Evolutionary conservation across 441 rosid genomes (phyloP), one percentile per base, ranked within the genome.

Genomic region (Gossypium gossypioides): DNA sequence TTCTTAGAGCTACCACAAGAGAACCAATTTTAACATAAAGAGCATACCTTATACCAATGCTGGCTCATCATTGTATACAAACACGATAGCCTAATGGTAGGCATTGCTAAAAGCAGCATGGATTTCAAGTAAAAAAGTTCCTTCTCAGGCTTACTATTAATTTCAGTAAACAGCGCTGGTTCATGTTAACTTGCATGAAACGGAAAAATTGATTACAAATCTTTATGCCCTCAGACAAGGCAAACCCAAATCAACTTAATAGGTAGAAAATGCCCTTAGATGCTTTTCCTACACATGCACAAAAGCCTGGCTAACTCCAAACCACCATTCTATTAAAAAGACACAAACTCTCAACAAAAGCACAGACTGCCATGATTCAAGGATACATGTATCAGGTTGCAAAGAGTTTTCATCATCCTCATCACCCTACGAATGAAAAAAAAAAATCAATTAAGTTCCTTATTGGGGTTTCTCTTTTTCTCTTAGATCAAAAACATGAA

Each of bases 361-460:
- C 19, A 69, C 58, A 51, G 59, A 21, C 27, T 25, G 6, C 37
- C 25, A 44, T 15, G 8, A 72, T 10, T 32, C 3, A 84, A 88
- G 96, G 99, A 95, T 92, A 95, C 99, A 79, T 71, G 84, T 81
- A 76, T 81, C 78, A 9, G 87, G 78, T 50, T 83, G 85, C 74
- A 86, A 63, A 44, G 85, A 84, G 63, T 80, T 77, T 62, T 87
- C 93, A 66, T 82, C 86, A 71, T 86, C 91, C 64, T 85, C 86
- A 10, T 56, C 88, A 68, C 68, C 95, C 97, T 91, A 81, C 72
- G 78, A 77, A 73, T 3, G 2, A 72, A 27, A 48, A 61, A 29
- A 2, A n/a, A 46, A 55, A 24, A 56, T 66, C 18, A 48, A 63
- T 6, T 67, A 69, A 60, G 48, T 42, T 29, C 72, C 60, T 4